phyloP scores from a whole-genome alignment of 2,329 filamentous ascomycete species.

The Trichoderma cornu-damae region DNA sequence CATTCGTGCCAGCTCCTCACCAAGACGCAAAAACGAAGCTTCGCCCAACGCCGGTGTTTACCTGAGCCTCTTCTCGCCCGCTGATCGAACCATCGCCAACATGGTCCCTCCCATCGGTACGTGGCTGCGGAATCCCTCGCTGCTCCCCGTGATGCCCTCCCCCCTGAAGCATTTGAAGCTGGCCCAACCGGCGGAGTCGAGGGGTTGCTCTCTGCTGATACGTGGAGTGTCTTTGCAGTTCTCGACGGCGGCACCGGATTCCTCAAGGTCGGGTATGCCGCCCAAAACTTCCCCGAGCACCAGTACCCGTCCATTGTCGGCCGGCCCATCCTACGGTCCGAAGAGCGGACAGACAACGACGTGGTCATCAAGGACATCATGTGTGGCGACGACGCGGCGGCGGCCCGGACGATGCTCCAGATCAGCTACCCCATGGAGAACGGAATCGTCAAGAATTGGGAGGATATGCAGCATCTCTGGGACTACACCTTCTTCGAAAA shows the following conservation, averaged over 20 bases:
- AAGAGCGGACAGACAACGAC: constrained; percentile 65
- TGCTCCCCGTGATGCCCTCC: constrained; percentile 5
- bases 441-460: constrained; percentile 98
- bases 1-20: constrained; percentile 6
- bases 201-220: neutral
- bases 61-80: neutral
- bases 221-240: constrained; percentile 52
- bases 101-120: constrained; percentile 55
- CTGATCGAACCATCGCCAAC: constrained; percentile 28
- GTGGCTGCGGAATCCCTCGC: constrained; percentile 24
- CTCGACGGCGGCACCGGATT: constrained; percentile 99
- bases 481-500: constrained; percentile 98
- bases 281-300: constrained; percentile 98
- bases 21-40: neutral
- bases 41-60: neutral
- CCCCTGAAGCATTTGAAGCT: neutral
- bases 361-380: constrained; percentile 93
- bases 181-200: constrained; percentile 5
- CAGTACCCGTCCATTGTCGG: constrained; percentile 98
- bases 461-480: constrained; percentile 99
- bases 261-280: constrained; percentile 98
- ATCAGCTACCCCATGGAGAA: constrained; percentile 99
- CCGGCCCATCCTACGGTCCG: constrained; percentile 91
- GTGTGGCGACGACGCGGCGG: constrained; percentile 97
- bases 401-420: constrained; percentile 93